phyloP scores from a whole-genome alignment of 768 basidiomycete species.

The Amyloporia xantha region DNA sequence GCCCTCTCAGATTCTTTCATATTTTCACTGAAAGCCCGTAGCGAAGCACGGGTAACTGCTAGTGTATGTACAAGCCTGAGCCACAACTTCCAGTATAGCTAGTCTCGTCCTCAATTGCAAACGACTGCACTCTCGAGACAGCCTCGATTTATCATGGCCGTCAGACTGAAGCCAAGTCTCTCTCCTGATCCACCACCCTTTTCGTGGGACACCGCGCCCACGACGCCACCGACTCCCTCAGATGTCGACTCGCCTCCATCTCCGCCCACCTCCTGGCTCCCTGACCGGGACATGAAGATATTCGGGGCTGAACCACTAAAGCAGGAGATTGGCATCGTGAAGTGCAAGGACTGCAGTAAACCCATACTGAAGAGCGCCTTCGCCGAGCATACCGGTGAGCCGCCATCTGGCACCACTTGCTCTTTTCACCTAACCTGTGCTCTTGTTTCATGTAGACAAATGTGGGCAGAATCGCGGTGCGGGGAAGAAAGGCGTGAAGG shows the following conservation, averaged over 20 bases:
- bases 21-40: too few species aligned
- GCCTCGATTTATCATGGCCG: constrained; percentile 25
- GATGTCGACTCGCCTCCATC: constrained; percentile 39
- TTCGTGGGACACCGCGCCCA: constrained; percentile 48
- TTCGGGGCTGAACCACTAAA: constrained; percentile 75
- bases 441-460: constrained; percentile 39
- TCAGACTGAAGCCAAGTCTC: constrained; percentile 35
- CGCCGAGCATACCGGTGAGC: constrained; percentile 68
- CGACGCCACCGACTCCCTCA: constrained; percentile 27
- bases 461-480: constrained; percentile 55
- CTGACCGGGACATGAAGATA: constrained; percentile 81
- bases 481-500: constrained; percentile 49
- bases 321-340: constrained; percentile 52
- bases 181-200: constrained; percentile 47
- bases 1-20: too few species aligned
- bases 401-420: too few species aligned
- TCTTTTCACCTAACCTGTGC: too few species aligned
- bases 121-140: too few species aligned
- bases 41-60: too few species aligned
- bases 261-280: constrained; percentile 81
- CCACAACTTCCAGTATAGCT: too few species aligned
- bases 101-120: too few species aligned
- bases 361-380: constrained; percentile 72
- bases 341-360: constrained; percentile 78
- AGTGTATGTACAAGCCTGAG: too few species aligned